Percentiles rank a stretch among this genome's conserved stretches.
phyloP scores from a whole-genome alignment of 73 alveolate species.

The Paramecium caudatum region DNA sequence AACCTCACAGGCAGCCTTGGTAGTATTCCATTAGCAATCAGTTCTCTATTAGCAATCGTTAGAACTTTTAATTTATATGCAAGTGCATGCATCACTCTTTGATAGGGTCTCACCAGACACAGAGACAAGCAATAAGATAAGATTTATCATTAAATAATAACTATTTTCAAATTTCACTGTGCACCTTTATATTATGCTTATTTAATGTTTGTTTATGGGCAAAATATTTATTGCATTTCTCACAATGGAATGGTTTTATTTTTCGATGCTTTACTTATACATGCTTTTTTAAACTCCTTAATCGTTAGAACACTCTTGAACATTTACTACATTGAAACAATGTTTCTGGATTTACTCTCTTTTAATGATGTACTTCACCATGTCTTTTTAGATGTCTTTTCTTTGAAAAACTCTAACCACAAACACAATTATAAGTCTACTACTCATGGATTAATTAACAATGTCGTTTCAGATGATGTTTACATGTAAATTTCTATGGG shows the following conservation, averaged over 20 bases:
- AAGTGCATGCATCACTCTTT: slow-evolving; percentile 1
- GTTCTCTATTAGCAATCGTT: not conserved
- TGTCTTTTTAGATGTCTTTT: slow-evolving; percentile 7
- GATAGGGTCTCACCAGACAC: not conserved
- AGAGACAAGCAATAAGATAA: not conserved
- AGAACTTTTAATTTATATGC: not conserved
- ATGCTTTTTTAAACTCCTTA: slow-evolving; percentile 26
- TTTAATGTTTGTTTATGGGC: slow-evolving; percentile 55
- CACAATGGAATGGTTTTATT: not conserved
- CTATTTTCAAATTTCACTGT: slow-evolving; percentile 36
- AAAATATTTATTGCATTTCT: slow-evolving; percentile 2
- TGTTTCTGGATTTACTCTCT: not conserved
- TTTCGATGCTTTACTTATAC: not conserved
- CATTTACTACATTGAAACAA: slow-evolving; percentile 23
- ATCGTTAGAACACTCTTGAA: not conserved
- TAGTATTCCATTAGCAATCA: slow-evolving; percentile 41
- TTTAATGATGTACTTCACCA: not conserved
- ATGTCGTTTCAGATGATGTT: slow-evolving; percentile 66
- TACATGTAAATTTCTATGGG: slow-evolving; percentile 35
- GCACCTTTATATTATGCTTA: not conserved
- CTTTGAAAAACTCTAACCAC: not conserved
- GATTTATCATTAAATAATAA: slow-evolving; percentile 4
- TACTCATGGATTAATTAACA: slow-evolving; percentile 21
- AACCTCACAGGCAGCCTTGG: not conserved
- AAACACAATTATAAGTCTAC: slow-evolving; percentile 7